phyloP scores from a whole-genome alignment of 78 protist species.

The Dictyostelium purpureum region DNA sequence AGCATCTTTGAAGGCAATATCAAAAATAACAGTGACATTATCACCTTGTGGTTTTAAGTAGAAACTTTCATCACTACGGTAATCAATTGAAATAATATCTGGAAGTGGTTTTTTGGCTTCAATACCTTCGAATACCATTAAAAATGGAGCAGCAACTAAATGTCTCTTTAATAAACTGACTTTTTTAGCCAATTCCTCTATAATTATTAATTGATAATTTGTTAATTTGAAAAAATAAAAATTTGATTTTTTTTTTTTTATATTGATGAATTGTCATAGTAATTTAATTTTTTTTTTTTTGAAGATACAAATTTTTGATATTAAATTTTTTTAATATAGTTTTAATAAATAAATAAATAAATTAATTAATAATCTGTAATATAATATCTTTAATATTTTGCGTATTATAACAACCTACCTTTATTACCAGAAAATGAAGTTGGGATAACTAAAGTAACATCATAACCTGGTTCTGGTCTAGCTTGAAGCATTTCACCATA shows the following conservation, averaged over 20 bases:
- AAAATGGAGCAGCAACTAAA: slow-evolving; percentile 86
- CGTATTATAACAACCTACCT: slow-evolving; percentile 14
- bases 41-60: slow-evolving; percentile 83
- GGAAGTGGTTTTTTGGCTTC: slow-evolving; percentile 57
- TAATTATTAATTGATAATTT: neutral
- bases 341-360: neutral
- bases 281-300: neutral
- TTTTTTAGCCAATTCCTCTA: slow-evolving; percentile 72
- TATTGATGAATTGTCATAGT: neutral
- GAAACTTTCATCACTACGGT: slow-evolving; percentile 81
- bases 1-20: slow-evolving; percentile 82
- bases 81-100: slow-evolving; percentile 58
- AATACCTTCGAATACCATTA: slow-evolving; percentile 70
- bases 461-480: slow-evolving; percentile 76
- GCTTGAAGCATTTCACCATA: slow-evolving; percentile 76
- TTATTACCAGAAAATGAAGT: slow-evolving; percentile 45
- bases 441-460: slow-evolving; percentile 50
- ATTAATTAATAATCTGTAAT: neutral
- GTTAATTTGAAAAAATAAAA: neutral
- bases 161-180: slow-evolving; percentile 82
- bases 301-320: neutral
- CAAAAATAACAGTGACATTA: slow-evolving; percentile 86
- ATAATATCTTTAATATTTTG: neutral
- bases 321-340: neutral
- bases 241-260: neutral